A percentile compares a stretch with the other conserved stretches of the same genome.
Evolutionary conservation across 345 rosid species (phyloP).

Genomic region (Salix exigua): DNA sequence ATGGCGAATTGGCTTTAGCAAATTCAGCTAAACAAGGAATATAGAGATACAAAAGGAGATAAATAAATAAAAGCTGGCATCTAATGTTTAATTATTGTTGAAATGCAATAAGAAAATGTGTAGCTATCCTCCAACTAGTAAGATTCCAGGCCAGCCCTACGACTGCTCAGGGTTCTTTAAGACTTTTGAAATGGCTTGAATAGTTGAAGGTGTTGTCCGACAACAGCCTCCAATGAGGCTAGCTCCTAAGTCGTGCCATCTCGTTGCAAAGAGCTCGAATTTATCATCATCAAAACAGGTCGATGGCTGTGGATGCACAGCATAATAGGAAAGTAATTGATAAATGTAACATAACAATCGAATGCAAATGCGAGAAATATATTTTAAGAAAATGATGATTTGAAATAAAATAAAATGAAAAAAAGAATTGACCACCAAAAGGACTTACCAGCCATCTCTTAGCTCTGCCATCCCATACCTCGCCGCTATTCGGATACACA

Average conservation of each 20-base stretch:
- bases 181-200: slow-evolving; percentile 57
- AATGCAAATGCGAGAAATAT: not conserved
- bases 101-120: not conserved
- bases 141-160: not conserved
- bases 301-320: slow-evolving; percentile 55
- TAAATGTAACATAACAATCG: not conserved
- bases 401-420: not conserved
- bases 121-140: too few relatives aligned
- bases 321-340: not conserved
- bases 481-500: slow-evolving; percentile 92
- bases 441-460: slow-evolving; percentile 85
- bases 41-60: not conserved
- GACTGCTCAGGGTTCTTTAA: slow-evolving; percentile 31
- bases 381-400: not conserved
- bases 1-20: too few relatives aligned
- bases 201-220: slow-evolving; percentile 70
- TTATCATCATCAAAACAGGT: slow-evolving; percentile 63
- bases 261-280: slow-evolving; percentile 55
- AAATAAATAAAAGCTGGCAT: not conserved
- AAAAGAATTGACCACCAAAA: not conserved
- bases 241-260: slow-evolving; percentile 80
- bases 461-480: slow-evolving; percentile 81
- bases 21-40: too few relatives aligned
- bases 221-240: slow-evolving; percentile 89
- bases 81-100: not conserved